A percentile compares a stretch with the other conserved stretches of the same genome.
phyloP scores from a whole-genome alignment of 1,284 basidiomycete genomes.

The Ustilago esculenta region DNA sequence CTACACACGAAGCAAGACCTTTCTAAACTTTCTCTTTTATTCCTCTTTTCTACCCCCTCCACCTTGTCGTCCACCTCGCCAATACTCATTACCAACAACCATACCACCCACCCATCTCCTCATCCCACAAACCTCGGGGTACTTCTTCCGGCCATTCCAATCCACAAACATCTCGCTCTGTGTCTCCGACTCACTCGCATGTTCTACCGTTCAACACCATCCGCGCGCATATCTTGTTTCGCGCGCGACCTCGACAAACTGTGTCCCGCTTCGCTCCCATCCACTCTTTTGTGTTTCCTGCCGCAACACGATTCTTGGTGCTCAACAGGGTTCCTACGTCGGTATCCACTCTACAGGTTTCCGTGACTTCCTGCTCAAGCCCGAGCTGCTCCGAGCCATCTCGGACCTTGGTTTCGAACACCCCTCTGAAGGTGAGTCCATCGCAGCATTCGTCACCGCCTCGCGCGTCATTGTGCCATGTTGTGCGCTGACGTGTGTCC shows the following conservation, averaged over 20 bases:
- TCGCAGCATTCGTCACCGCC: neutral
- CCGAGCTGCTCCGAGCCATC: constrained; percentile 95
- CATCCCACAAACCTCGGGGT: no score
- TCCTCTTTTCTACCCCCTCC: constrained; percentile 47
- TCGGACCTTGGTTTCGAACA: constrained; percentile 99
- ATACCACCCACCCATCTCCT: no score
- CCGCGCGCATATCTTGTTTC: no score
- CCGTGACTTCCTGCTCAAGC: constrained; percentile 91
- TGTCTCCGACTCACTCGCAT: neutral
- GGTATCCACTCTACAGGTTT: constrained; percentile 67
- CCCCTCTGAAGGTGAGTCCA: constrained; percentile 89
- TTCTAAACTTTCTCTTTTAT: constrained; percentile 51
- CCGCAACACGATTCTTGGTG: neutral
- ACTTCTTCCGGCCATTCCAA: neutral
- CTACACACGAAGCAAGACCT: constrained; percentile 4
- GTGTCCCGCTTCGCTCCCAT: neutral
- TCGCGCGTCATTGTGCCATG: no score
- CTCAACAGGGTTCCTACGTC: constrained; percentile 64
- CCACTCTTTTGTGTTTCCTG: neutral
- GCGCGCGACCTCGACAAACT: no score
- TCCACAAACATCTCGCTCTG: neutral
- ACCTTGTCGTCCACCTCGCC: no score
- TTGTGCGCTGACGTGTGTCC: no score
- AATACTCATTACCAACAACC: no score
- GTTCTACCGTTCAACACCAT: no score